These are phyloP conservation scores for Moesziomyces sp. DNA, from an alignment of 1,284 basidiomycete species.

Conservation along the genomic window DNA sequence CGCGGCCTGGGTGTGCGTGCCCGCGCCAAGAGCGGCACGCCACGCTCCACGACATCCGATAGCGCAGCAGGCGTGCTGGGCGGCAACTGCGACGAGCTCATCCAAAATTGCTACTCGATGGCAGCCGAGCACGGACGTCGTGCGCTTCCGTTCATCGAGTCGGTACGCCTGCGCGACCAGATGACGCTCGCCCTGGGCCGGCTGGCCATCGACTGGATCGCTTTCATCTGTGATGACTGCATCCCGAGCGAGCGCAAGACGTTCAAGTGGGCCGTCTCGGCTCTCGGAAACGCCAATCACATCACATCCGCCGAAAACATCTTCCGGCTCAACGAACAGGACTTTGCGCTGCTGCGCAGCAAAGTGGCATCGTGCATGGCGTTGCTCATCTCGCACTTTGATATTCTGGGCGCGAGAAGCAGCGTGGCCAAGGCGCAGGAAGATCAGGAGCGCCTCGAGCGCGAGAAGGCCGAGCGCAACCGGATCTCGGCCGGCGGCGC, in stretches of 20 bases:
- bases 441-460: conserved; percentile 59
- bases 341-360: conserved; percentile 81
- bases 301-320: conserved; percentile 88
- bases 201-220: conserved; percentile 78
- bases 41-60: conserved; percentile 30
- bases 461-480: conserved; percentile 55
- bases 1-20: conserved; percentile 31
- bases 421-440: conserved; percentile 64
- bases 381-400: conserved; percentile 94
- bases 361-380: conserved; percentile 98
- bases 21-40: conserved; percentile 16
- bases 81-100: conserved; percentile 74
- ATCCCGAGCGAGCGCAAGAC: conserved; percentile 95
- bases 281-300: conserved; percentile 90
- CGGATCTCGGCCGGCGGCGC: conserved; percentile 41
- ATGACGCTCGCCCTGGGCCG: conserved; percentile 62
- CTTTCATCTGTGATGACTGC: conserved; percentile 98
- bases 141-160: conserved; percentile 64
- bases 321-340: conserved; percentile 84
- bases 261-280: conserved; percentile 97
- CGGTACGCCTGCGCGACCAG: conserved; percentile 53
- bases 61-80: conserved; percentile 20
- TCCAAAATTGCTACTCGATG: conserved; percentile 96
- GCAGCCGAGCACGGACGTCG: conserved; percentile 79
- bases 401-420: conserved; percentile 74